phyloP scores from a whole-genome alignment of 768 basidiomycete genomes.

The Lepiota brunneoincarnata region DNA sequence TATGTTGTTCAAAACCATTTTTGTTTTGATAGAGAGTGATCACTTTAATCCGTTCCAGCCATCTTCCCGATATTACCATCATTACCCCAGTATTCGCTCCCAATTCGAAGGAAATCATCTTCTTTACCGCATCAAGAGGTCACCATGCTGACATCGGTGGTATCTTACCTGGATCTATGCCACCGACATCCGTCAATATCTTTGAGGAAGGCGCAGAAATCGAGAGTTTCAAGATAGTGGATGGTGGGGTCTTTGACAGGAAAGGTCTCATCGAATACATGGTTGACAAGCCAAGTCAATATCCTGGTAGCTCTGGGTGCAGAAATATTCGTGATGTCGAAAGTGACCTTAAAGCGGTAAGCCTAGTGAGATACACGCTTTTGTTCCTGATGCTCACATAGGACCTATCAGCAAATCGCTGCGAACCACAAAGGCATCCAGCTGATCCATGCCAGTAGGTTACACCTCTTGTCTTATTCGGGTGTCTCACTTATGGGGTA shows the following conservation, averaged over 20 bases:
- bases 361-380: slow-evolving; percentile 21
- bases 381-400: slow-evolving; percentile 3
- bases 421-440: slow-evolving; percentile 92
- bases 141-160: slow-evolving; percentile 96
- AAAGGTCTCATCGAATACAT: slow-evolving; percentile 75
- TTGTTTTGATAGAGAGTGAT: background rate
- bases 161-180: slow-evolving; percentile 93
- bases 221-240: slow-evolving; percentile 88
- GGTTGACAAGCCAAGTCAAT: slow-evolving; percentile 75
- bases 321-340: slow-evolving; percentile 87
- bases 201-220: slow-evolving; percentile 95
- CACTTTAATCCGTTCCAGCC: slow-evolving; percentile 22
- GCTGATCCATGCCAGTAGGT: slow-evolving; percentile 73
- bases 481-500: slow-evolving; percentile 10
- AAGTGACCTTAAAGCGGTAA: slow-evolving; percentile 86
- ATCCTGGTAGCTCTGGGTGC: slow-evolving; percentile 86
- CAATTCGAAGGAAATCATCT: slow-evolving; percentile 70
- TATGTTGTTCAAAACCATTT: slow-evolving; percentile 34
- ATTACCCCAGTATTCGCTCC: slow-evolving; percentile 88
- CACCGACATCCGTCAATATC: slow-evolving; percentile 85
- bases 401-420: slow-evolving; percentile 74
- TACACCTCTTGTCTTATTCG: background rate
- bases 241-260: slow-evolving; percentile 75
- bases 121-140: slow-evolving; percentile 91
- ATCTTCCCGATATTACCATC: slow-evolving; percentile 79